Percentiles rank a stretch among this genome's conserved stretches.
These are phyloP conservation scores for Aspergillaceae sp. DNA, from an alignment of 2,329 filamentous ascomycete genomes.

Conservation along the genomic window DNA sequence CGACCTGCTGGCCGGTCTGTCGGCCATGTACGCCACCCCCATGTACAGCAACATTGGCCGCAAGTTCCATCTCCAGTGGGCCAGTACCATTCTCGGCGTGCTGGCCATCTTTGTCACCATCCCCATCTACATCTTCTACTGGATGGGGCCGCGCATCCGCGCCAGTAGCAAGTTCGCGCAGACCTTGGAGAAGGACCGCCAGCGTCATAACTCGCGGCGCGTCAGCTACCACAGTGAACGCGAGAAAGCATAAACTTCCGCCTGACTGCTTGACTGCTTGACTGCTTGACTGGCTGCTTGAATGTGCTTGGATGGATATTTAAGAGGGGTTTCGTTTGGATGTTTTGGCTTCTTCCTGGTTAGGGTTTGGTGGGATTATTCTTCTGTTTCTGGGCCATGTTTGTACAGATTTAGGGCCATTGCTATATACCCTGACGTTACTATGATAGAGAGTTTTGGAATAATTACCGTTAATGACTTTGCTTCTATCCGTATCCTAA, in stretches of 20 bases:
- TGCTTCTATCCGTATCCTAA: too few species aligned
- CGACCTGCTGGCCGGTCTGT: conserved; percentile 64
- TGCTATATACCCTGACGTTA: too few species aligned
- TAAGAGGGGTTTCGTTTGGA: too few species aligned
- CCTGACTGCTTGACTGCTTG: too few species aligned
- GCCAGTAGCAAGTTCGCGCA: conserved; percentile 46
- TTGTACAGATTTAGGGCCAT: too few species aligned
- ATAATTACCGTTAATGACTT: too few species aligned
- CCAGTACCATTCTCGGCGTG: conserved; percentile 46
- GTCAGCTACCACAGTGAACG: conserved; percentile 9
- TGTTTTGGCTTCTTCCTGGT: too few species aligned
- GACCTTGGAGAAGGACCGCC: conserved; percentile 20
- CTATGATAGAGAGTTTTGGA: too few species aligned
- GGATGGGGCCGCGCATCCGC: conserved; percentile 47
- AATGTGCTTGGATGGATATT: too few species aligned
- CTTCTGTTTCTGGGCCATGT: too few species aligned
- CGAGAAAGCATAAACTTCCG: conserved; percentile 4
- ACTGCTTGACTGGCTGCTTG: too few species aligned
- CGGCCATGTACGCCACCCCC: conserved; percentile 59
- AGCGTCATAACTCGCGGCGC: conserved; percentile 10
- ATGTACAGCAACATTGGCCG: conserved; percentile 47
- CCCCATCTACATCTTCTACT: conserved; percentile 50
- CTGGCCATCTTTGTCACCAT: conserved; percentile 44
- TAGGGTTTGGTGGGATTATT: too few species aligned
- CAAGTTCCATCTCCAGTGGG: conserved; percentile 42